Evolutionary conservation across 306 rosid species (phyloP).

Genomic region (Fragaria vesca): DNA sequence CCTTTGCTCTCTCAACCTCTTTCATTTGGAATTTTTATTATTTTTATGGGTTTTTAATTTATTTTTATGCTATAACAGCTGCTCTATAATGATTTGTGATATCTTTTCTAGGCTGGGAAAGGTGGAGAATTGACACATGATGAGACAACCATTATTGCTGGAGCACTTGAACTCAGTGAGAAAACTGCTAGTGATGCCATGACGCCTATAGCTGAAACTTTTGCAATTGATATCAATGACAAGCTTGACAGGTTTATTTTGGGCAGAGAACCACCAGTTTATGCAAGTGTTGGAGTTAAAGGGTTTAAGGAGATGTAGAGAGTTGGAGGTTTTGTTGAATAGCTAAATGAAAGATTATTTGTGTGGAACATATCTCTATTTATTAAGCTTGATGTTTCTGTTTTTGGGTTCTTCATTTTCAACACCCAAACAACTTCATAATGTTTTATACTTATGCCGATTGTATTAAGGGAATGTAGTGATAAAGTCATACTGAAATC

Average conservation of each 20-base stretch:
- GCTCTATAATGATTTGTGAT: slow-evolving; percentile 15
- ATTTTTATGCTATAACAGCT: background rate
- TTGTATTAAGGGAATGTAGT: no score
- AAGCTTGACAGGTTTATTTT: slow-evolving; percentile 66
- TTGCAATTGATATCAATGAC: slow-evolving; percentile 71
- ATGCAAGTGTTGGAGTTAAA: no score
- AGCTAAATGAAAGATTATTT: no score
- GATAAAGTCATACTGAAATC: no score
- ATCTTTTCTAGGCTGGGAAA: slow-evolving; percentile 82
- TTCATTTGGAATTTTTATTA: background rate
- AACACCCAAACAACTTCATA: no score
- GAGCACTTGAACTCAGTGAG: slow-evolving; percentile 84
- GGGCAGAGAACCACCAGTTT: background rate
- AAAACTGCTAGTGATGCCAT: slow-evolving; percentile 85
- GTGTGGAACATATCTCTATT: no score
- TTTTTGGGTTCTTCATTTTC: no score
- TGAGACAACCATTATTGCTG: slow-evolving; percentile 95
- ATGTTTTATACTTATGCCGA: no score
- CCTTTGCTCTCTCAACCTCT: background rate
- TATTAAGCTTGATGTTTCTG: no score
- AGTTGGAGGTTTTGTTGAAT: no score
- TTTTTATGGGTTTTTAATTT: background rate
- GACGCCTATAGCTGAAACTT: slow-evolving; percentile 80
- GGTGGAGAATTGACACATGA: slow-evolving; percentile 95
- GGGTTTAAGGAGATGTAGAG: no score